phyloP scores from a whole-genome alignment of 73 alveolate species.

The Tetrahymena borealis region DNA sequence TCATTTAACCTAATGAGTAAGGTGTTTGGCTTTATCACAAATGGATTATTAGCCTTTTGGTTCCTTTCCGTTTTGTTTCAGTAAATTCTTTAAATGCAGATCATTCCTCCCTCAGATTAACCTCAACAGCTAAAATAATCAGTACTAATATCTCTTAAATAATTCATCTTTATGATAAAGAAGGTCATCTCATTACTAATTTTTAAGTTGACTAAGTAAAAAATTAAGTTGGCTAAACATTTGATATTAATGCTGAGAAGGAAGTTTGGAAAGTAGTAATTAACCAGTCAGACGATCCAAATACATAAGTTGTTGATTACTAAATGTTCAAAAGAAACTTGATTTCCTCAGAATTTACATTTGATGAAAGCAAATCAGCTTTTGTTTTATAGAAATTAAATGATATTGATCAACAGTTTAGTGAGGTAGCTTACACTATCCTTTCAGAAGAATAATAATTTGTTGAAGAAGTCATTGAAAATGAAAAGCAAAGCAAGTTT shows the following conservation, averaged over 20 bases:
- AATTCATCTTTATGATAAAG: not conserved
- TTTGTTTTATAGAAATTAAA: not conserved
- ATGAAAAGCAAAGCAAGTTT: not conserved
- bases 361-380: not conserved
- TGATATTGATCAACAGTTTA: not conserved
- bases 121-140: not conserved
- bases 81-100: not conserved
- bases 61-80: conserved; percentile 13
- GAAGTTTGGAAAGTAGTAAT: not conserved
- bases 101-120: not conserved
- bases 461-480: not conserved
- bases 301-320: not conserved
- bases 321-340: not conserved
- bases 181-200: not conserved
- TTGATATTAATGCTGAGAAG: not conserved
- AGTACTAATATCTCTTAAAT: not conserved
- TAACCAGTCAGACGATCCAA: not conserved
- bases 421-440: not conserved
- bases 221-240: not conserved
- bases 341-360: not conserved
- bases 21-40: conserved; percentile 83
- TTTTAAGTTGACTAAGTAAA: not conserved
- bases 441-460: not conserved
- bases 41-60: conserved; percentile 57
- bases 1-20: conserved; percentile 86